Evolutionary conservation across 2,329 filamentous ascomycete genomes (phyloP).

Genomic region (Monosporascus sp.): DNA sequence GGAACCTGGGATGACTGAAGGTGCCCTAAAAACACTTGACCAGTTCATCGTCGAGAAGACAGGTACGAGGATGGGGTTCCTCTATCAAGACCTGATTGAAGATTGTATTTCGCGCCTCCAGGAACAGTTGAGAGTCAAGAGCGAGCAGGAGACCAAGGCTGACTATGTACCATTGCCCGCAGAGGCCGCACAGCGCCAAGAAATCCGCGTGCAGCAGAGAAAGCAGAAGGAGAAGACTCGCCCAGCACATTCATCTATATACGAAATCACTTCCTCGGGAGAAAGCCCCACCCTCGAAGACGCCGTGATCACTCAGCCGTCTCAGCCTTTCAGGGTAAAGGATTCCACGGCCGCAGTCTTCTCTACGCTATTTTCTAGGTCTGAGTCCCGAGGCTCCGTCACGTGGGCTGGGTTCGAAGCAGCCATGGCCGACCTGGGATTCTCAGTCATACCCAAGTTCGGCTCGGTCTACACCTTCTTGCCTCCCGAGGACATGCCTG

Average conservation of each 20-base stretch:
- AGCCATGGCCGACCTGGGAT: conserved; percentile 37
- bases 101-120: conserved; percentile 31
- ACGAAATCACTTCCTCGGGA: conserved; percentile 20
- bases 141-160: conserved; percentile 2
- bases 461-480: conserved; percentile 38
- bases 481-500: conserved; percentile 22
- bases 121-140: conserved; percentile 17
- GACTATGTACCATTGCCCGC: conserved; percentile 15
- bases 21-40: conserved; percentile 32
- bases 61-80: conserved; percentile 34
- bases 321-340: conserved; percentile 31
- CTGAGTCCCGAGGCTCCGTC: conserved; percentile 25
- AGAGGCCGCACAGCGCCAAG: conserved; percentile 11
- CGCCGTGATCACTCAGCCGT: neutral
- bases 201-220: conserved; percentile 27
- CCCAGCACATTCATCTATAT: conserved; percentile 28
- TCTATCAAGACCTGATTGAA: conserved; percentile 39
- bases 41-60: conserved; percentile 31
- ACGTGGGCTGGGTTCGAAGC: conserved; percentile 33
- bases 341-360: conserved; percentile 34
- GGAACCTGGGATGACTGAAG: conserved; percentile 32
- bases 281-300: neutral
- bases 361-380: conserved; percentile 26
- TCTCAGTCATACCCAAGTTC: conserved; percentile 34
- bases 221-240: conserved; percentile 41